phyloP scores from a whole-genome alignment of 495 filamentous ascomycete species.

The Venustampulla echinocandica region DNA sequence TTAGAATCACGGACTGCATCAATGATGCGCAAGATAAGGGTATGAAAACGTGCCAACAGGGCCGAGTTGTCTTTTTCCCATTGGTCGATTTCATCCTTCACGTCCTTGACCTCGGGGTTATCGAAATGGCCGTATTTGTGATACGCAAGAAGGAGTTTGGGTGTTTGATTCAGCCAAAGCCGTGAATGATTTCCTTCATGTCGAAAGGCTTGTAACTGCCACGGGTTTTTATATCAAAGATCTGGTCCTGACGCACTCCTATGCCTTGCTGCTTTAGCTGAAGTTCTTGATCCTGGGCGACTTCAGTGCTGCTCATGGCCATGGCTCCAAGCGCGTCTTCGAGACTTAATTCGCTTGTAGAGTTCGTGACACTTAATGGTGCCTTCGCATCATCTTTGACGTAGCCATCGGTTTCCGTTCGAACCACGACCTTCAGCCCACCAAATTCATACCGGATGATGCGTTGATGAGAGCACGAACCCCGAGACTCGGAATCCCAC shows the following conservation, averaged over 20 bases:
- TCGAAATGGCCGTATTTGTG: constrained; percentile 46
- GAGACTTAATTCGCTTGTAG: neutral
- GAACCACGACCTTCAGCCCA: constrained; percentile 44
- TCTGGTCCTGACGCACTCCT: constrained; percentile 34
- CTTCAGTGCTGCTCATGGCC: neutral
- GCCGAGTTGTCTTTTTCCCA: constrained; percentile 45
- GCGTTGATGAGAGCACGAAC: constrained; percentile 54
- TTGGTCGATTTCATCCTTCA: constrained; percentile 28
- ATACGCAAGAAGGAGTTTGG: constrained; percentile 52
- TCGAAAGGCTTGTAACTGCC: too few relatives aligned
- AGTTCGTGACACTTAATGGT: too few relatives aligned
- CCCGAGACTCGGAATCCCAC: constrained; percentile 39
- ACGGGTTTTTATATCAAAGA: constrained; percentile 67
- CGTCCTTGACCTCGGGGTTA: constrained; percentile 38
- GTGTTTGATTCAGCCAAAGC: constrained; percentile 54
- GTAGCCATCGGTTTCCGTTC: constrained; percentile 59
- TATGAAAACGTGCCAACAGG: constrained; percentile 29
- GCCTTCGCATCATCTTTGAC: neutral
- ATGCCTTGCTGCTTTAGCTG: constrained; percentile 16
- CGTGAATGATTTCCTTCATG: constrained; percentile 42
- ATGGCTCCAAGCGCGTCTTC: constrained; percentile 2
- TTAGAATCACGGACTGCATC: too few relatives aligned
- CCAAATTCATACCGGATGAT: constrained; percentile 51
- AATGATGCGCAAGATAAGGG: constrained; percentile 15
- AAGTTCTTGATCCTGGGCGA: neutral